phyloP scores from a whole-genome alignment of 1,284 basidiomycete genomes.

The Cryptococcus deneoformans region DNA sequence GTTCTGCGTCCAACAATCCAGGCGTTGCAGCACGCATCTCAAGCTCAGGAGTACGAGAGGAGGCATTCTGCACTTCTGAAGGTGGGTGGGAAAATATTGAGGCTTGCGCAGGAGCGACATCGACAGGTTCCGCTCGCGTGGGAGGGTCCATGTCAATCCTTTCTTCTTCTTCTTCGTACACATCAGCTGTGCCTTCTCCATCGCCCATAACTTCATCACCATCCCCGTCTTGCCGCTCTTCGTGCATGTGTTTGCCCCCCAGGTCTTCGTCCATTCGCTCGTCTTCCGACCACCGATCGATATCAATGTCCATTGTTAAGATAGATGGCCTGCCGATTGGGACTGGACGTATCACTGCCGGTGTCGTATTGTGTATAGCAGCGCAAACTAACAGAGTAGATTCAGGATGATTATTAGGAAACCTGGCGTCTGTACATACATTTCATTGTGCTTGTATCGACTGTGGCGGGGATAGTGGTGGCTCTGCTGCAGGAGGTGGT shows the following conservation, averaged over 20 bases:
- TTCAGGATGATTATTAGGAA: no score
- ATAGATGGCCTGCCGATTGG: no score
- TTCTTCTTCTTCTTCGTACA: conserved; percentile 11
- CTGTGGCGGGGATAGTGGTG: no score
- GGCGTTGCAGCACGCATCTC: not conserved
- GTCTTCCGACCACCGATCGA: conserved; percentile 5
- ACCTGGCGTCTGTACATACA: no score
- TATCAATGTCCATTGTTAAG: conserved; percentile 6
- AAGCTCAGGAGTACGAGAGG: not conserved
- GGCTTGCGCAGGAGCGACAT: not conserved
- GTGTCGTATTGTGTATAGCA: no score
- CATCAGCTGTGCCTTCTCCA: conserved; percentile 3
- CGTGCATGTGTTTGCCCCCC: not conserved
- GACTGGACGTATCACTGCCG: no score
- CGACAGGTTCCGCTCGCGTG: not conserved
- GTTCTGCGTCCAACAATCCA: not conserved
- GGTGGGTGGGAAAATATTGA: not conserved
- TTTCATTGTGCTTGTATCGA: no score
- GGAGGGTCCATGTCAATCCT: conserved; percentile 9
- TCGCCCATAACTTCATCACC: conserved; percentile 10
- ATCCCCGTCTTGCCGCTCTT: conserved; percentile 3
- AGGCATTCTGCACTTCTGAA: not conserved
- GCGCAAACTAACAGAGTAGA: no score
- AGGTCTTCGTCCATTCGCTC: conserved; percentile 11
- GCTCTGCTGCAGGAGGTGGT: no score